Evolutionary conservation across 2,329 filamentous ascomycete species (phyloP), one percentile per base, ranked within the genome.

Genomic region (Chaetoscypha palmicola): DNA sequence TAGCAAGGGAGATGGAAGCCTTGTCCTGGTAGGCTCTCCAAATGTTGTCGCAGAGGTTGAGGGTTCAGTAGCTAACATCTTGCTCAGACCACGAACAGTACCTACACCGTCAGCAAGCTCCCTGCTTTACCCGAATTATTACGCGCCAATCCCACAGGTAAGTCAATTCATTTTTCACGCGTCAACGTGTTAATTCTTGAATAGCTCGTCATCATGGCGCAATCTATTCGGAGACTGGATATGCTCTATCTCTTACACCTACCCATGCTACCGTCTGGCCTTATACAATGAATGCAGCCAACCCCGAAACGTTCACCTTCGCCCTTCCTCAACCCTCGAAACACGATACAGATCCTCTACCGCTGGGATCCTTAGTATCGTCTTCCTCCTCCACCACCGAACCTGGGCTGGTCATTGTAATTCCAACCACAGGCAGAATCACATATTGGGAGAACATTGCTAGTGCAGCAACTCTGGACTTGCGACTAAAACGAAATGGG

Each of bases 361-460:
- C 92, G 1, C 72, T 96, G 30, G 92, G 88, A 42, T 79, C 86
- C 14, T 75, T 98, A 41, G 82, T 96, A 5, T 83, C 86, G 0
- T 82, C 85, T 38, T 85, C 86, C 4, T 81, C 85, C 9, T 81
- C 82, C 3, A 79, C 78, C n/a, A 78, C 79, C 38, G 86, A 94
- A 55, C 84, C 90, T 24, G 92, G 92, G 2, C 73, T 98, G 28
- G 79, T 98, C 21, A 77, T 96, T 28, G 74, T 97, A 28, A 86
- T 91, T 68, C 86, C 91, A 10, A 78, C 77, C 14, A 89, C 75
- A 38, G 92, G 92, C 41, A 90, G 83, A 63, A 79, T 97, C 41
- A 82, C 87, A 34, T 97, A 92, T 64, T 97, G 92, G 89, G 92
- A 97, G 62, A 94, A 88, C 30, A 86, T 97, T 51, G 89, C 91